A percentile compares a stretch with the other conserved stretches of the same genome.
phyloP scores from a whole-genome alignment of 208 protist genomes.

The Giardia muris region DNA sequence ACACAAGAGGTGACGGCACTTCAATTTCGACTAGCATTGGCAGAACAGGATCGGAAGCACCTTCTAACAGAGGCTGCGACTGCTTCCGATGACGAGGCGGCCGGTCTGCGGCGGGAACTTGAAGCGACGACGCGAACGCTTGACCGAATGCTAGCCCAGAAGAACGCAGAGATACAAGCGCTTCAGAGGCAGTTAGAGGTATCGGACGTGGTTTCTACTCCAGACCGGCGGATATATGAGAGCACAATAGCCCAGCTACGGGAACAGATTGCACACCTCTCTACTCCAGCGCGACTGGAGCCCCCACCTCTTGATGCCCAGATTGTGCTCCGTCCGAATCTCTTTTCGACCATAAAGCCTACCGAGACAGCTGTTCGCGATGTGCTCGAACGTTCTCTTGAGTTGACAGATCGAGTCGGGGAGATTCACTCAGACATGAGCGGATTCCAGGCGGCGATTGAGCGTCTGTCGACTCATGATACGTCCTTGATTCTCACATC shows the following conservation, averaged over 20 bases:
- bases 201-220: background rate
- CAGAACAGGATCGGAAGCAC: too few relatives aligned
- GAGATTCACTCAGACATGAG: background rate
- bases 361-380: too few relatives aligned
- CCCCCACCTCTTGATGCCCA: too few relatives aligned
- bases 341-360: too few relatives aligned
- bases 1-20: too few relatives aligned
- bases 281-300: too few relatives aligned
- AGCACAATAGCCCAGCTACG: background rate
- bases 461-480: background rate
- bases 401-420: background rate
- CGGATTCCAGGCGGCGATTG: background rate
- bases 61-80: background rate
- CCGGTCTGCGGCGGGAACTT: background rate
- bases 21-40: too few relatives aligned
- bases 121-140: background rate
- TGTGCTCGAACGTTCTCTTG: background rate
- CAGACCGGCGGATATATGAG: background rate
- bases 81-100: background rate
- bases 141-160: background rate
- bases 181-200: background rate
- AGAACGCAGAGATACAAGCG: conserved; percentile 2
- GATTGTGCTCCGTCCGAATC: too few relatives aligned
- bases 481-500: too few relatives aligned
- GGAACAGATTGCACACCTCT: background rate